Conservation (phyloP, 352 stramenopile species). For the Peronospora destructor region DNA sequence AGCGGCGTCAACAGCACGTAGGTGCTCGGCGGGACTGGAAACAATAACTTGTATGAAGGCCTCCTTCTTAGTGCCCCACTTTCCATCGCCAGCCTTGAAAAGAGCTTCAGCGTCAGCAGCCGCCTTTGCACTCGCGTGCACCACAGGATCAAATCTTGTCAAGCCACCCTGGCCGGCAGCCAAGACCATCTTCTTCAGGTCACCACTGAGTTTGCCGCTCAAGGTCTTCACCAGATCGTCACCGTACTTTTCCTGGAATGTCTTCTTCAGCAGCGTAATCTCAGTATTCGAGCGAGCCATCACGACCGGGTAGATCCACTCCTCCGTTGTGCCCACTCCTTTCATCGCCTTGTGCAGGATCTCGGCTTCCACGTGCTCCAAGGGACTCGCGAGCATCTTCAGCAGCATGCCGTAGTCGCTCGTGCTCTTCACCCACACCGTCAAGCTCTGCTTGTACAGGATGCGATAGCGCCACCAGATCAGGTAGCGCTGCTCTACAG, state of each 20-base stretch:
- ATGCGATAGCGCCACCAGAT: slow-evolving; percentile 27
- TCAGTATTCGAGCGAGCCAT: slow-evolving; percentile 53
- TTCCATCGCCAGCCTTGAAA: slow-evolving; percentile 65
- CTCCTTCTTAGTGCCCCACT: slow-evolving; percentile 53
- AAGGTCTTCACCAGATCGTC: slow-evolving; percentile 42
- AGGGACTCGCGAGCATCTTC: slow-evolving; percentile 63
- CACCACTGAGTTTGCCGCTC: slow-evolving; percentile 40
- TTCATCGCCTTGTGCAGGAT: slow-evolving; percentile 65
- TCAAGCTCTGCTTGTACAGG: slow-evolving; percentile 53
- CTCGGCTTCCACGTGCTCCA: slow-evolving; percentile 57
- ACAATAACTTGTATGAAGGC: slow-evolving; percentile 45
- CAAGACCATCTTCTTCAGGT: slow-evolving; percentile 54
- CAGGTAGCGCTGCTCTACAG: slow-evolving; percentile 20
- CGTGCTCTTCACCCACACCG: slow-evolving; percentile 46
- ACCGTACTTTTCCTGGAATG: slow-evolving; percentile 40
- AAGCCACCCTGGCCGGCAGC: slow-evolving; percentile 31
- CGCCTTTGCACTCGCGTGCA: slow-evolving; percentile 51
- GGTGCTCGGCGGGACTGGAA: slow-evolving; percentile 35
- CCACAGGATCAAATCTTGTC: slow-evolving; percentile 34
- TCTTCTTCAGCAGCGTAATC: slow-evolving; percentile 65
- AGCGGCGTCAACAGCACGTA: slow-evolving; percentile 35
- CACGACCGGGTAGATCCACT: slow-evolving; percentile 49
- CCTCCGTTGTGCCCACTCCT: slow-evolving; percentile 65
- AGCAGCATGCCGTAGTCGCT: slow-evolving; percentile 53
- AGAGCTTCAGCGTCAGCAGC: slow-evolving; percentile 40